These are phyloP conservation scores for Salix arbutifolia DNA, from an alignment of 345 rosid species.

Conservation along the genomic window DNA sequence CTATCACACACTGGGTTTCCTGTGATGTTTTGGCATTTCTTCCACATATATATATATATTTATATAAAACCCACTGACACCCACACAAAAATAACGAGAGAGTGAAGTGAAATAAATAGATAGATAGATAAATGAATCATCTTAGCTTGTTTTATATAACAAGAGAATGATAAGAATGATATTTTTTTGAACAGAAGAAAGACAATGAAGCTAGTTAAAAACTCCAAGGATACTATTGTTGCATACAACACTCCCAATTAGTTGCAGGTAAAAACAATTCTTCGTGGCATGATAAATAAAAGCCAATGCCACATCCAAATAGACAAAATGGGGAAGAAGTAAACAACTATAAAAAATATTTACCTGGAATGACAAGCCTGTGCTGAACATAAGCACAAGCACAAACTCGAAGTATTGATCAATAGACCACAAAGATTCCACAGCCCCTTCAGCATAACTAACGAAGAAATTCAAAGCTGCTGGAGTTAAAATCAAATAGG, in stretches of 20 bases:
- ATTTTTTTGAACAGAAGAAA: too few species aligned
- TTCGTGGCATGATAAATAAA: not conserved
- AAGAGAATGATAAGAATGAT: not conserved
- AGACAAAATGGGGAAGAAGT: not conserved
- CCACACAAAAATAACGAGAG: not conserved
- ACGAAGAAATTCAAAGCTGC: slow-evolving; percentile 97
- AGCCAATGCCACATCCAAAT: not conserved
- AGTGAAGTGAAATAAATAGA: not conserved
- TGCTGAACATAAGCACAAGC: slow-evolving; percentile 97
- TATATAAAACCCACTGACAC: not conserved
- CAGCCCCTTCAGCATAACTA: slow-evolving; percentile 90
- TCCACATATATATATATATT: too few species aligned
- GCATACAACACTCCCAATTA: not conserved
- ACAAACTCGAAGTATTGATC: slow-evolving; percentile 98
- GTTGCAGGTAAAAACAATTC: not conserved
- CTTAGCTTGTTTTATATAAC: not conserved
- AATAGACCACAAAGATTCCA: slow-evolving; percentile 95
- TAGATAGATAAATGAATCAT: not conserved
- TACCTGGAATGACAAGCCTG: slow-evolving; percentile 97
- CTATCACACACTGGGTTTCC: not conserved
- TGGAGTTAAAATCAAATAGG: slow-evolving; percentile 81
- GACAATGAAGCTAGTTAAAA: not conserved
- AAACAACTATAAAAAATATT: slow-evolving; percentile 6
- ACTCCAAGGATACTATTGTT: not conserved
- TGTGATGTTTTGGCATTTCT: too few species aligned